These are phyloP conservation scores for Stachybotrys chlorohalonatus DNA, from an alignment of 2,329 filamentous ascomycete genomes.

Conservation along the genomic window DNA sequence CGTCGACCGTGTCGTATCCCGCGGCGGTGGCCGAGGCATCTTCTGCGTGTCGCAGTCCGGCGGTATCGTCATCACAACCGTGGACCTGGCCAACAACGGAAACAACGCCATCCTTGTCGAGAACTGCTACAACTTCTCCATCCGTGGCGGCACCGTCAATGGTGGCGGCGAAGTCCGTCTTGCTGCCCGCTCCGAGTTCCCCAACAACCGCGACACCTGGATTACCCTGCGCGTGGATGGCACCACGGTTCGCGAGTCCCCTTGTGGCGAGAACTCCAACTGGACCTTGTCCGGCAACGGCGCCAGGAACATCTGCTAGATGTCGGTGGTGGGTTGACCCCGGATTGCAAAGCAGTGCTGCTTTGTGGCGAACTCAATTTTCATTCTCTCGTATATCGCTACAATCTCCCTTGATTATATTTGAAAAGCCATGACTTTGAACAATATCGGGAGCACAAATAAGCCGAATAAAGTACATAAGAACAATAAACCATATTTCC, in stretches of 20 bases:
- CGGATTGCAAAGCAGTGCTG: no score
- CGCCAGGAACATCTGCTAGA: background rate
- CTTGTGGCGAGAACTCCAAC: constrained; percentile 1
- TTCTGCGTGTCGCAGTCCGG: constrained; percentile 1
- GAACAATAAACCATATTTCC: no score
- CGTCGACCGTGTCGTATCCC: background rate
- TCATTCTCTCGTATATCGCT: no score
- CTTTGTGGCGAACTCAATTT: no score
- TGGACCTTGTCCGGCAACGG: constrained; percentile 1
- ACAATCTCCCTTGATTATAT: no score
- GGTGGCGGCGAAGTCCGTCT: background rate
- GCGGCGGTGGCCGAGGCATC: constrained; percentile 1
- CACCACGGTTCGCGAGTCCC: constrained; percentile 1
- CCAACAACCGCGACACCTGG: constrained; percentile 1
- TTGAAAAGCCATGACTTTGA: no score
- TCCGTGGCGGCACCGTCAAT: background rate
- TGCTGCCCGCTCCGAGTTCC: constrained; percentile 1
- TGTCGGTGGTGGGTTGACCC: background rate
- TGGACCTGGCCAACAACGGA: background rate
- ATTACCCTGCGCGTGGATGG: background rate
- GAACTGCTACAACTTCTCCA: constrained; percentile 1
- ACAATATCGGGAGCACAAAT: no score
- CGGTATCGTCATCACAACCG: background rate
- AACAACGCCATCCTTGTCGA: constrained; percentile 1
- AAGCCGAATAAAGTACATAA: no score